Base-by-base conservation (phyloP, 2,329 filamentous ascomycete genomes). In the Trichoderma sp. region DNA sequence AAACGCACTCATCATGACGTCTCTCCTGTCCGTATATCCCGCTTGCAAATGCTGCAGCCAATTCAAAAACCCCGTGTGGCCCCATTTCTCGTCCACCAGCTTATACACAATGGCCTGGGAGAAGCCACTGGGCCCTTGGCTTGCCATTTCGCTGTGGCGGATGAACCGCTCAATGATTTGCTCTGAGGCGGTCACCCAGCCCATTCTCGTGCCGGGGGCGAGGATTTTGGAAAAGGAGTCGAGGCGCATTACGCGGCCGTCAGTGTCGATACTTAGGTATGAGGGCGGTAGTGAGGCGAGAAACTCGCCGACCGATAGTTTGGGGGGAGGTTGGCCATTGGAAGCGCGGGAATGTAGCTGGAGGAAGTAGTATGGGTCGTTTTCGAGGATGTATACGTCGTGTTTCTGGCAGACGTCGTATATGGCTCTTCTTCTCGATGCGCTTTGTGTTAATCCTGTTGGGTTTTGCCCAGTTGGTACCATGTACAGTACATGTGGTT, bases 171-270 rank as follows among this genome's bases (percentile, higher is more conserved):
- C 92, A 69, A 96, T 83, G 69, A 99, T 86, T 81, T 97, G 91
- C 75, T 91, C 91, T 1, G 92, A 92, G 0, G 90, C 95, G 0
- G 95, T 97, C 70, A 97, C 87, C 95, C 96, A 99, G 56, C 94
- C 94, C 57, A 91, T 81, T 55, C 94, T 88, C 19, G 91, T 89
- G 8, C 94, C 94, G 0, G 95, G 94, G 0, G 93, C 87, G 43
- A 97, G 85, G 2, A 97, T 92, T 82, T 97, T 97, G 76, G 92
- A 96, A 81, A 97, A 96, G 0, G 93, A 97, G 78, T 97, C 94
- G 80, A 97, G 87, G 40, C 94, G 91, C 82, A 97, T 85, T 52
- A 97, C 94, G 71, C 94, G 91, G 7, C 94, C 94, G 79, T 97
- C 94, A 0, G 88, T 85, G 77, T 97, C 94, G 74, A 97, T 85